Percentiles rank a stretch among this genome's conserved stretches.
phyloP scores from a whole-genome alignment of 1,139 yeast genomes.

The Citeromyces siamensis region DNA sequence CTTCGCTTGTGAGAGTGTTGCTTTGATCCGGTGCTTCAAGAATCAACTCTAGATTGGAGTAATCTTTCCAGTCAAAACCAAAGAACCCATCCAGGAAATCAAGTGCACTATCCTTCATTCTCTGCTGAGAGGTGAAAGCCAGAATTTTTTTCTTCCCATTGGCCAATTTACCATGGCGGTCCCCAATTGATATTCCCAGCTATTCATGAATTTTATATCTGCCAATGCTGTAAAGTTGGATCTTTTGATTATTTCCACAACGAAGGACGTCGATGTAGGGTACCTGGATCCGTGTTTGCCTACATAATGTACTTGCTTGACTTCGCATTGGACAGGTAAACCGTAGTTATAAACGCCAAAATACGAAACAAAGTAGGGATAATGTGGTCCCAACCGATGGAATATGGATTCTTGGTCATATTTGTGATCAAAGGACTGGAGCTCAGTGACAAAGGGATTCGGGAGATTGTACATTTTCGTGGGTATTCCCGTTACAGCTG shows the following conservation, averaged over 20 bases:
- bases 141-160: slow-evolving; percentile 23
- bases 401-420: slow-evolving; percentile 15
- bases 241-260: slow-evolving; percentile 6
- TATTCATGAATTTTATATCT: slow-evolving; percentile 8
- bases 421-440: slow-evolving; percentile 9
- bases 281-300: slow-evolving; percentile 28
- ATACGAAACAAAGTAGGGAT: slow-evolving; percentile 30
- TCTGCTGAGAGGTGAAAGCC: slow-evolving; percentile 22
- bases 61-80: slow-evolving; percentile 18
- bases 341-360: background rate
- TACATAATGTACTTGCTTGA: background rate
- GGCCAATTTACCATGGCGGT: slow-evolving; percentile 15
- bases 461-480: slow-evolving; percentile 8
- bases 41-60: slow-evolving; percentile 9
- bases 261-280: slow-evolving; percentile 18
- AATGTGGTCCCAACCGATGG: slow-evolving; percentile 32
- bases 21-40: slow-evolving; percentile 21
- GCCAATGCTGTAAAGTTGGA: slow-evolving; percentile 8
- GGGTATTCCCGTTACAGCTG: slow-evolving; percentile 9
- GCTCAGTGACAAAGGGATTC: slow-evolving; percentile 10
- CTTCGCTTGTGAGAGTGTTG: slow-evolving; percentile 27
- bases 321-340: background rate
- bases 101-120: slow-evolving; percentile 25
- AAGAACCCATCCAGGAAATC: slow-evolving; percentile 28
- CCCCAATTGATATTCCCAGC: slow-evolving; percentile 10